These are phyloP conservation scores for Phoenix dactylifera DNA, from an alignment of 176 grass and related monocot species.

Conservation along the genomic window DNA sequence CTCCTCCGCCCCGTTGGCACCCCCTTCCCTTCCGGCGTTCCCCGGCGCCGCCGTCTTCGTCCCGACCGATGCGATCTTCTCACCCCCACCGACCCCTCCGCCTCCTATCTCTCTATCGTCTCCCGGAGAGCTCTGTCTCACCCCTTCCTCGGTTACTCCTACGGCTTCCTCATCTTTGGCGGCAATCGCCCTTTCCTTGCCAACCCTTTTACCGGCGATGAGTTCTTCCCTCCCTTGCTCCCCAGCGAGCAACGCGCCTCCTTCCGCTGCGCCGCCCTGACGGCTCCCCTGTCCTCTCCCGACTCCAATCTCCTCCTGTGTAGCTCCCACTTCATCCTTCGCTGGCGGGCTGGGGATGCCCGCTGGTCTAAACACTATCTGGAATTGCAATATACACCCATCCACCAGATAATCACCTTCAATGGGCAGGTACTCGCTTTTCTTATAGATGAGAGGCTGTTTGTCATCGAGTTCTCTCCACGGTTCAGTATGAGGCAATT, in stretches of 20 bases:
- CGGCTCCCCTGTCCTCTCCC: slow-evolving; percentile 29
- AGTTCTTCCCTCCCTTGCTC: slow-evolving; percentile 28
- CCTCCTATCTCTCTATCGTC: neutral
- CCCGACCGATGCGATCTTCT: neutral
- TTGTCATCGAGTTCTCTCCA: slow-evolving; percentile 19
- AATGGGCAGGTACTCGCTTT: slow-evolving; percentile 38
- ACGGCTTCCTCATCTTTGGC: slow-evolving; percentile 40
- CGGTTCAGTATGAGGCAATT: slow-evolving; percentile 12
- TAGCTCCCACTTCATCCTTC: slow-evolving; percentile 16
- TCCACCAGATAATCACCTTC: slow-evolving; percentile 31
- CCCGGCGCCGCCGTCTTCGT: slow-evolving; percentile 21
- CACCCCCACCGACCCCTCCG: neutral
- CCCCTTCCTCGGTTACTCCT: slow-evolving; percentile 33
- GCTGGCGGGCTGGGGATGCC: slow-evolving; percentile 31
- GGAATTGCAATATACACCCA: neutral
- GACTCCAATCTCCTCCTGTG: slow-evolving; percentile 31
- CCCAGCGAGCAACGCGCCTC: neutral
- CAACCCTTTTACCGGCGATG: slow-evolving; percentile 30
- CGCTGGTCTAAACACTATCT: slow-evolving; percentile 21
- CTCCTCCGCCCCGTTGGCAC: slow-evolving; percentile 11
- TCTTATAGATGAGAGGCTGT: slow-evolving; percentile 15
- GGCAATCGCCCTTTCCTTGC: slow-evolving; percentile 26
- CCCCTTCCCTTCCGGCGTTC: neutral
- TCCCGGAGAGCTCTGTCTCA: slow-evolving; percentile 1
- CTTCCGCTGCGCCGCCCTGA: slow-evolving; percentile 10